Evolutionary conservation across 1,284 basidiomycete species (phyloP).

Genomic region (Dichomitus squalens): DNA sequence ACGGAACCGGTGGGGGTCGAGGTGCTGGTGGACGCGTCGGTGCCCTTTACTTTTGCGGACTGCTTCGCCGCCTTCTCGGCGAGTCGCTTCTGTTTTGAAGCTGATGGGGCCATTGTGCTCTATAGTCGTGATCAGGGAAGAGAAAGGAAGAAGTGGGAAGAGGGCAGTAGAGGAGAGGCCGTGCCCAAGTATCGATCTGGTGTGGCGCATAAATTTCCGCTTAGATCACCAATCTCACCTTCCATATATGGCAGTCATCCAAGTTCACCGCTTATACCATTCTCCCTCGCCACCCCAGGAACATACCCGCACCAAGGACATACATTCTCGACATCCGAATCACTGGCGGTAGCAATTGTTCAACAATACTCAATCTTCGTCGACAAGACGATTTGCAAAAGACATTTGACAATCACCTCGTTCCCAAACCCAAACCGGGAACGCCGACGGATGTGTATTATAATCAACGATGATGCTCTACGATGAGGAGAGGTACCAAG

Average conservation of each 20-base stretch:
- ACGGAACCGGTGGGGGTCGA: constrained; percentile 66
- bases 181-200: constrained; percentile 17
- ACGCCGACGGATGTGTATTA: too few relatives aligned
- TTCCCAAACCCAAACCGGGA: too few relatives aligned
- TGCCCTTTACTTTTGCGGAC: constrained; percentile 52
- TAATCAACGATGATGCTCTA: background rate
- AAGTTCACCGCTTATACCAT: too few relatives aligned
- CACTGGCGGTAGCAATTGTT: too few relatives aligned
- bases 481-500: constrained; percentile 1
- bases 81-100: constrained; percentile 84
- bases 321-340: too few relatives aligned
- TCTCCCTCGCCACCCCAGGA: too few relatives aligned
- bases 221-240: constrained; percentile 22
- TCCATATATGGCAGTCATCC: constrained; percentile 6
- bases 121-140: constrained; percentile 1
- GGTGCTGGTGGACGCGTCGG: constrained; percentile 45
- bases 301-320: too few relatives aligned
- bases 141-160: background rate
- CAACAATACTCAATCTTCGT: too few relatives aligned
- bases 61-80: constrained; percentile 88
- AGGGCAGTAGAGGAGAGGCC: background rate
- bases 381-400: too few relatives aligned
- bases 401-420: too few relatives aligned
- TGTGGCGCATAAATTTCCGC: constrained; percentile 28
- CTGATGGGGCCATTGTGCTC: constrained; percentile 67